These are phyloP conservation scores for Talaromyces funiculosus DNA, from an alignment of 2,329 filamentous ascomycete species.

Conservation along the genomic window DNA sequence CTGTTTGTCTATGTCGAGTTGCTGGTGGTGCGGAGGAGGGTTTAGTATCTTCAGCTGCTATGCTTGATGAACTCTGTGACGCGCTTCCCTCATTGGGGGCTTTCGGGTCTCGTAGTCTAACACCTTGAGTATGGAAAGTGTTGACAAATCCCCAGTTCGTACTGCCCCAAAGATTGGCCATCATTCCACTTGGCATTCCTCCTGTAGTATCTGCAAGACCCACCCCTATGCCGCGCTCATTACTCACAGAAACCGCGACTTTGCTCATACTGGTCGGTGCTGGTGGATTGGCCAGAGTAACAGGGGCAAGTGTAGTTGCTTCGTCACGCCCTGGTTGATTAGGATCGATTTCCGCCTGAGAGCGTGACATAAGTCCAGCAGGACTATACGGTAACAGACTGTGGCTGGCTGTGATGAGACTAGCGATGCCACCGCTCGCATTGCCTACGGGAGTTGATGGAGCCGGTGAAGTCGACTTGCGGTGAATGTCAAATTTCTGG, in stretches of 20 bases:
- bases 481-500: slow-evolving; percentile 83
- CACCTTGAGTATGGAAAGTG: slow-evolving; percentile 52
- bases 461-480: slow-evolving; percentile 62
- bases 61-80: slow-evolving; percentile 18
- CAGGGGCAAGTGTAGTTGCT: slow-evolving; percentile 62
- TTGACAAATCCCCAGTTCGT: slow-evolving; percentile 71
- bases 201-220: slow-evolving; percentile 59
- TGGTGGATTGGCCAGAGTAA: slow-evolving; percentile 76
- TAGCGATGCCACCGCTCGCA: slow-evolving; percentile 64
- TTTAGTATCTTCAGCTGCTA: slow-evolving; percentile 25
- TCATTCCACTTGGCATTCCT: slow-evolving; percentile 72
- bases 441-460: slow-evolving; percentile 44
- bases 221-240: slow-evolving; percentile 63
- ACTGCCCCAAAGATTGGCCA: slow-evolving; percentile 93
- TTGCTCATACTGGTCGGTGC: slow-evolving; percentile 81
- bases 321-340: slow-evolving; percentile 38
- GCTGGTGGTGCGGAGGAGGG: slow-evolving; percentile 22
- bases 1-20: slow-evolving; percentile 49
- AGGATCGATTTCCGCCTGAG: slow-evolving; percentile 29
- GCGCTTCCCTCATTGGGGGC: slow-evolving; percentile 18
- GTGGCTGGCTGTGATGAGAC: slow-evolving; percentile 79
- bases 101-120: slow-evolving; percentile 29
- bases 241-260: slow-evolving; percentile 72
- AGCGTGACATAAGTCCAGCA: slow-evolving; percentile 31
- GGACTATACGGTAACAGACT: slow-evolving; percentile 65